Evolutionary conservation across 2,329 filamentous ascomycete genomes (phyloP).

Genomic region (Onygenales sp.): DNA sequence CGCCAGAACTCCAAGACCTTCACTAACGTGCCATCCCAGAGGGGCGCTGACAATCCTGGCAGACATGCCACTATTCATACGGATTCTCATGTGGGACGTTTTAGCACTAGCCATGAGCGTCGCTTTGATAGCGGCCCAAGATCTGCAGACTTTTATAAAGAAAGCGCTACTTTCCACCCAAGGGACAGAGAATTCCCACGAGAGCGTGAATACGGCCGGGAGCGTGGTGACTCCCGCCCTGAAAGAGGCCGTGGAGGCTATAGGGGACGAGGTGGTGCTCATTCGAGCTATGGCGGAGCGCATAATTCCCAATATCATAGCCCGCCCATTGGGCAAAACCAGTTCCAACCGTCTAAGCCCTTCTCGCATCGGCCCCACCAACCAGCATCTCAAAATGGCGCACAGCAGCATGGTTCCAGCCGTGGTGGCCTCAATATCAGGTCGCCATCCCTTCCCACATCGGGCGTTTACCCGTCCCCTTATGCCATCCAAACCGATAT

Average conservation of each 20-base stretch:
- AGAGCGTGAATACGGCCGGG: conserved; percentile 28
- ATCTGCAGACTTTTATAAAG: conserved; percentile 25
- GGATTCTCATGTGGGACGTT: conserved; percentile 26
- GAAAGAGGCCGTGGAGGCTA: conserved; percentile 31
- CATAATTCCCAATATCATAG: conserved; percentile 32
- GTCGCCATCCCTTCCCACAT: conserved; percentile 53
- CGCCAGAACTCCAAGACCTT: conserved; percentile 26
- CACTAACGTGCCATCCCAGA: conserved; percentile 13
- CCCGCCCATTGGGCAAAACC: conserved; percentile 29
- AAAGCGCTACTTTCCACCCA: conserved; percentile 17
- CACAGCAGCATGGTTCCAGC: conserved; percentile 31
- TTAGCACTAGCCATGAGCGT: conserved; percentile 22
- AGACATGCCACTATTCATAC: conserved; percentile 21
- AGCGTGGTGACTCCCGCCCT: conserved; percentile 25
- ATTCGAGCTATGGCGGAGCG: conserved; percentile 23
- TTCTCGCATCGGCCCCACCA: conserved; percentile 33
- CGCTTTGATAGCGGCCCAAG: conserved; percentile 30
- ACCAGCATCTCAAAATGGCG: conserved; percentile 25
- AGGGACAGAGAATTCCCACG: conserved; percentile 18
- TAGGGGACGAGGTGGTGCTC: conserved; percentile 33
- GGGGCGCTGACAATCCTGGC: conserved; percentile 18
- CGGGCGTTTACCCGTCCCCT: conserved; percentile 38
- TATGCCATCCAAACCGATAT: conserved; percentile 36
- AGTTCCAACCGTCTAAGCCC: conserved; percentile 30
- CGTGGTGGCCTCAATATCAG: conserved; percentile 46